Conservation (phyloP, 306 rosid species). For the barrel medic (Medicago truncatula) region DNA sequence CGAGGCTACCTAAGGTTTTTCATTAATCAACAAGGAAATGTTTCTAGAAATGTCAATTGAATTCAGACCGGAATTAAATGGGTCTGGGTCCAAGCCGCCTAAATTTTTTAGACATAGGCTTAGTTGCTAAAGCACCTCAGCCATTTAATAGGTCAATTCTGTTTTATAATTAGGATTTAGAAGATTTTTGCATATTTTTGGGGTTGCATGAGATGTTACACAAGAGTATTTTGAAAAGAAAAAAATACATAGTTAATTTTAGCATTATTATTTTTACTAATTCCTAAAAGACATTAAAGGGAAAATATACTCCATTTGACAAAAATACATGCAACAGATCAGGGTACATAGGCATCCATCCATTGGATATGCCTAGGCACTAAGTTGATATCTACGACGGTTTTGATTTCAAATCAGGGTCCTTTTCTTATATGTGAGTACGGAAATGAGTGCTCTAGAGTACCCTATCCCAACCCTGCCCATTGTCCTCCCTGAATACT, state of each 20-base stretch:
- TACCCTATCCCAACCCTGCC: neutral
- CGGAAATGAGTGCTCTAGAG: neutral
- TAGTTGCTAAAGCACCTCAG: neutral
- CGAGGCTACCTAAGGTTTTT: conserved; percentile 20
- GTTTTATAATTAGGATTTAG: conserved; percentile 8
- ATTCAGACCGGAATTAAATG: neutral
- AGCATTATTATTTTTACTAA: conserved; percentile 5
- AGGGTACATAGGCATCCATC: neutral
- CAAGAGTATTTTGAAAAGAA: neutral
- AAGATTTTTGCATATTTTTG: neutral
- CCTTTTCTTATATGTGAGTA: neutral
- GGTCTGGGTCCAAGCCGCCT: neutral
- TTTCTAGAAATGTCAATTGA: conserved; percentile 13
- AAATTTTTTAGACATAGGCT: neutral
- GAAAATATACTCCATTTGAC: neutral
- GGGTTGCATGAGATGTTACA: conserved; percentile 6
- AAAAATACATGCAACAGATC: conserved; percentile 2
- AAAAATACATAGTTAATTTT: neutral
- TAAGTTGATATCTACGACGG: neutral
- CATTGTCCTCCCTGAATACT: conserved; percentile 1
- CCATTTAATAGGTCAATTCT: neutral
- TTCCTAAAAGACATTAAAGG: neutral
- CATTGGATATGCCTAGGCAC: neutral
- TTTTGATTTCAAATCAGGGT: neutral
- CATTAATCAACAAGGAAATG: conserved; percentile 25